A percentile compares a stretch with the other conserved stretches of the same genome.
These are phyloP conservation scores for Galerina sulciceps DNA, from an alignment of 768 basidiomycete species.

Conservation along the genomic window DNA sequence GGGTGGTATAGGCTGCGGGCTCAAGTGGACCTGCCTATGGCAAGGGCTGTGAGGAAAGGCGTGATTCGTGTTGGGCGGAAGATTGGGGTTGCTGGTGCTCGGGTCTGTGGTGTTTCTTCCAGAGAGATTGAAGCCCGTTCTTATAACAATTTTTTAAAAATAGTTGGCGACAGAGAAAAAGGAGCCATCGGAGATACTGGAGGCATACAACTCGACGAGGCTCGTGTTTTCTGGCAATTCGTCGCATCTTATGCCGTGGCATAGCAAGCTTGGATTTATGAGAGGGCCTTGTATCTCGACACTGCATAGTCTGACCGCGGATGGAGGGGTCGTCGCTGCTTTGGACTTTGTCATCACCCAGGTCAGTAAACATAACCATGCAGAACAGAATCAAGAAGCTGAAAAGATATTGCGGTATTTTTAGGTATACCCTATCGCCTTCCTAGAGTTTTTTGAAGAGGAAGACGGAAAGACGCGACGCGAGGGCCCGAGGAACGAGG, in stretches of 20 bases:
- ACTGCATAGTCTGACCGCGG: constrained; percentile 74
- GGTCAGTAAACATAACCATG: constrained; percentile 34
- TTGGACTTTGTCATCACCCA: constrained; percentile 78
- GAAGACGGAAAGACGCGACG: constrained; percentile 50
- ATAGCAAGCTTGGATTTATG: constrained; percentile 84
- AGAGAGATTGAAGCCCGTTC: neutral
- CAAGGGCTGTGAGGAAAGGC: constrained; percentile 68
- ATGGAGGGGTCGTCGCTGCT: constrained; percentile 79
- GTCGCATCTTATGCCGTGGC: constrained; percentile 86
- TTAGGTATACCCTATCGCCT: constrained; percentile 61
- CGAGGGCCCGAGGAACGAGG: constrained; percentile 70
- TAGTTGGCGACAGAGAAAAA: constrained; percentile 73
- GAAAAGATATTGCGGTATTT: neutral
- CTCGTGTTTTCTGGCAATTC: constrained; percentile 84
- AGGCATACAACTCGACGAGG: constrained; percentile 71
- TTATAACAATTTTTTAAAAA: neutral
- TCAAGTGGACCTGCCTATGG: constrained; percentile 72
- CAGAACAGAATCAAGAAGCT: neutral
- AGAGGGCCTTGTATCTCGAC: constrained; percentile 70
- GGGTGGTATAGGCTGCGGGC: constrained; percentile 94
- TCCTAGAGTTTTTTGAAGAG: constrained; percentile 66
- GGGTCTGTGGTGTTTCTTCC: constrained; percentile 50
- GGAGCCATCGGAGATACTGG: constrained; percentile 83
- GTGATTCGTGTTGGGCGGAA: constrained; percentile 81
- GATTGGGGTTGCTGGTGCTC: constrained; percentile 78